These are phyloP conservation scores for Areca catechu DNA, from an alignment of 176 grass and related monocot genomes.

Conservation along the genomic window DNA sequence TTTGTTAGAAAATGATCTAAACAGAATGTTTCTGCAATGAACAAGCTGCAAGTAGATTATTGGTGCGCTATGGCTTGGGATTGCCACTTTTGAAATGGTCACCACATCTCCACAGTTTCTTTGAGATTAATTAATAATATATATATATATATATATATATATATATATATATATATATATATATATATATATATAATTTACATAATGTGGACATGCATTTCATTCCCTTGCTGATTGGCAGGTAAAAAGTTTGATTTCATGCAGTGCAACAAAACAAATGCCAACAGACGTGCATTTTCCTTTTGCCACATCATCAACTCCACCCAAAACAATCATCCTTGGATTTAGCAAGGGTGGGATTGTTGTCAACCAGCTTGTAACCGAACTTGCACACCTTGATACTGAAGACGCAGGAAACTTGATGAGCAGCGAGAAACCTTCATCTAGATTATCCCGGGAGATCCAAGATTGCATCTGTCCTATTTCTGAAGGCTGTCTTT, in stretches of 20 bases:
- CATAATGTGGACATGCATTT: too few relatives aligned
- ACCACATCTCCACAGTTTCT: too few relatives aligned
- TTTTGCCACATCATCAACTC: slow-evolving; percentile 1
- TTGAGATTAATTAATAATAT: too few relatives aligned
- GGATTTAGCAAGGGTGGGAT: slow-evolving; percentile 89
- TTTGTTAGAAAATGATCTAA: too few relatives aligned
- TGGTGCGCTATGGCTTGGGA: too few relatives aligned
- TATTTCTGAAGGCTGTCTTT: slow-evolving; percentile 27
- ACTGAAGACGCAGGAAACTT: slow-evolving; percentile 11
- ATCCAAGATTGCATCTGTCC: slow-evolving; percentile 29
- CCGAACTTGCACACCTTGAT: slow-evolving; percentile 53
- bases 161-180: too few relatives aligned
- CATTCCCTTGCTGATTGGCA: slow-evolving; percentile 22
- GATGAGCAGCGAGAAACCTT: background rate
- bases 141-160: too few relatives aligned
- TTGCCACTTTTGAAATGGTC: too few relatives aligned
- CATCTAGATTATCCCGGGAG: background rate
- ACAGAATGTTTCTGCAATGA: too few relatives aligned
- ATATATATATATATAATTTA: too few relatives aligned
- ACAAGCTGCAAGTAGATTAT: too few relatives aligned
- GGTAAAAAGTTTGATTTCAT: slow-evolving; percentile 31
- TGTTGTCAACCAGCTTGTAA: slow-evolving; percentile 70
- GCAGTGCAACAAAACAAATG: slow-evolving; percentile 18
- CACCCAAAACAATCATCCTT: slow-evolving; percentile 51
- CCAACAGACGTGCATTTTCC: slow-evolving; percentile 10